Base-by-base conservation (phyloP, 2,329 filamentous ascomycete species). In the Curvularia verruculosa region DNA sequence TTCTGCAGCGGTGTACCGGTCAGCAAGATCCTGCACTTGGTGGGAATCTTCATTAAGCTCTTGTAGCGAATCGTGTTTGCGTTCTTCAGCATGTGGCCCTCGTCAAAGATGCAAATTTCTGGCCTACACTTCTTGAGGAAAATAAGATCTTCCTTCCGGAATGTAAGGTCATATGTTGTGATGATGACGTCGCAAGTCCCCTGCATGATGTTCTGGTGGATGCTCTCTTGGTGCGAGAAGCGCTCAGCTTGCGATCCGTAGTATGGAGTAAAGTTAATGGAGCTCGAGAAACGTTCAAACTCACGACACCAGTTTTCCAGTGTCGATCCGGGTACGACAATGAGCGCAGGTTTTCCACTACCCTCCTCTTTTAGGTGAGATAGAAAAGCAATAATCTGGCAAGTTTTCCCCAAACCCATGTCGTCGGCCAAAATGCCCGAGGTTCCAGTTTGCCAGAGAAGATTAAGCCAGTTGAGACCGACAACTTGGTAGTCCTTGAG, bases 401-500 rank as follows among this genome's bases (percentile, higher is more conserved):
- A 97, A 0, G 95, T 99, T 81, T 99, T 99, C 44, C 95, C 95
- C 39, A 86, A 69, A 49, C 91, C 95, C 95, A 99, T 99, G 73
- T 99, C 95, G 73, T 99, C 95, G 1, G 95, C 95, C 18, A 99
- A 82, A 54, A 99, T 98, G 61, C 92, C 94, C 44, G 91, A 94
- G 49, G 96, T 84, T 26, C 87, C 83, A 56, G 90, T 87, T 50
- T 88, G 83, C 78, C 92, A 96, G 13, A 99, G 83, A 44, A 98
- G 79, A 53, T 88, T 87, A 70, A 99, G 84, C 95, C 95, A 99
- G 72, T 98, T 98, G 49, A 99, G 84, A 3, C 95, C 95, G 28
- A 96, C 92, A 19, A 98, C 80, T 73, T 99, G 95, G 70, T 97
- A 98, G 34, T 95, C 89, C 73, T 98, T 97, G 81, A 99, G 87